These are phyloP conservation scores for Chrysanthemum makinoi DNA, from an alignment of 129 eudicot species.

Conservation along the genomic window DNA sequence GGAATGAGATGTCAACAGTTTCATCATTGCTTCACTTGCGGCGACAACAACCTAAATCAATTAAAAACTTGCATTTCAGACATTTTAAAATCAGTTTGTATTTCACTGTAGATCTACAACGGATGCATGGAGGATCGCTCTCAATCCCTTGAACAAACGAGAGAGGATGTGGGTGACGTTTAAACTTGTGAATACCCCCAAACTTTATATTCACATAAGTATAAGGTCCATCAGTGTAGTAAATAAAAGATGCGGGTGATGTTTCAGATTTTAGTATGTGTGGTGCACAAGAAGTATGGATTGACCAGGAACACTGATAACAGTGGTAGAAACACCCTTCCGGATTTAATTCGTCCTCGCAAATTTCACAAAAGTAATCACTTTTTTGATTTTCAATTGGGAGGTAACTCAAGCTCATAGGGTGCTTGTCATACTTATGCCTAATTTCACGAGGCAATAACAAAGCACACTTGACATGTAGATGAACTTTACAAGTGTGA, in stretches of 20 bases:
- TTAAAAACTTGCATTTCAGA: no score
- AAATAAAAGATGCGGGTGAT: no score
- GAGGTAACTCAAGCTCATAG: slow-evolving; percentile 4
- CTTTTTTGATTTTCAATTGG: slow-evolving; percentile 1
- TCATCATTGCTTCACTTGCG: no score
- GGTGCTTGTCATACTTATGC: slow-evolving; percentile 8
- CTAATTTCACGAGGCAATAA: not conserved
- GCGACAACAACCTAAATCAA: no score
- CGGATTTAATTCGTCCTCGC: not conserved
- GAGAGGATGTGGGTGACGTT: not conserved
- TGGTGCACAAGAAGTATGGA: not conserved
- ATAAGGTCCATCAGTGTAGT: not conserved
- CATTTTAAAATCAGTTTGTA: no score
- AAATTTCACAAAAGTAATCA: not conserved
- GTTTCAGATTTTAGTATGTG: not conserved
- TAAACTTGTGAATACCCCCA: not conserved
- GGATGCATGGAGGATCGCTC: not conserved
- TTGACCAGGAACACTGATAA: not conserved
- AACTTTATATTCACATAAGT: not conserved
- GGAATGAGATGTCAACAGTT: no score
- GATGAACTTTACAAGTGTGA: not conserved
- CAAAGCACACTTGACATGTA: slow-evolving; percentile 2
- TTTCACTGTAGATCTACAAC: no score
- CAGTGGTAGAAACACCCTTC: slow-evolving; percentile 2
- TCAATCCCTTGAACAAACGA: not conserved